Base-by-base conservation (phyloP, 257 asterid species). In the Solanum gracilifrons region DNA sequence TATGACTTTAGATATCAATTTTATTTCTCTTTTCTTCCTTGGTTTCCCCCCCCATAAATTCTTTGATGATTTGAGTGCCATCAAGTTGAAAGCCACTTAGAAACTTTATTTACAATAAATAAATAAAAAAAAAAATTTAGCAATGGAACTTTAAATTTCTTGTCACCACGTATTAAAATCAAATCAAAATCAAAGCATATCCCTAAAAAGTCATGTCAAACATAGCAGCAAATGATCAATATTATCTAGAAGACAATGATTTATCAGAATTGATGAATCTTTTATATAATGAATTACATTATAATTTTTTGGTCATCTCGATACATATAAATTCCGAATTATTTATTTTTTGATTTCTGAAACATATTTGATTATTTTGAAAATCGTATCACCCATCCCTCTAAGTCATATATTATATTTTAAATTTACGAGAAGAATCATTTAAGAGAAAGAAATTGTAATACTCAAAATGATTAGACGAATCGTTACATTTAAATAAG, bases 201-300 rank as follows among this genome's bases (percentile, higher is more conserved):
- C 82, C 82, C 20, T 74, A 79, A 27, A 77, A 25, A 43, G 84
- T 80, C 69, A 48, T 29, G 69, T 80, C 85, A 80, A 48, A 80
- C 41, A 80, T 48, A 29, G 69, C 85, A 80, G 68, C 85, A 80
- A 37, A 48, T 80, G 85, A 80, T 80, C 68, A 29, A 29, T 29
- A 29, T 29, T 80, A 29, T 80, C 43, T 29, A 48, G 16, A 80
- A 29, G 69, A 80, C 43, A 80, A 29, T 48, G 85, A 48, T 80
- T 46, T 46, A 46, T 80, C 12, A 9, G 11, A 79, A 29, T 80
- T 27, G 37, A 80, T 77, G 3, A 77, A 77, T 77, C 64, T 77
- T 41, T 41, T 11, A 4, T 13, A 77, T 13, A 79, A 25, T 13
- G 29, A 73, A 43, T 43, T 39, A 55, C 64, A 16, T 18, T 20